Base-by-base conservation (phyloP, 495 filamentous ascomycete genomes). In the Penicillium lagena region DNA sequence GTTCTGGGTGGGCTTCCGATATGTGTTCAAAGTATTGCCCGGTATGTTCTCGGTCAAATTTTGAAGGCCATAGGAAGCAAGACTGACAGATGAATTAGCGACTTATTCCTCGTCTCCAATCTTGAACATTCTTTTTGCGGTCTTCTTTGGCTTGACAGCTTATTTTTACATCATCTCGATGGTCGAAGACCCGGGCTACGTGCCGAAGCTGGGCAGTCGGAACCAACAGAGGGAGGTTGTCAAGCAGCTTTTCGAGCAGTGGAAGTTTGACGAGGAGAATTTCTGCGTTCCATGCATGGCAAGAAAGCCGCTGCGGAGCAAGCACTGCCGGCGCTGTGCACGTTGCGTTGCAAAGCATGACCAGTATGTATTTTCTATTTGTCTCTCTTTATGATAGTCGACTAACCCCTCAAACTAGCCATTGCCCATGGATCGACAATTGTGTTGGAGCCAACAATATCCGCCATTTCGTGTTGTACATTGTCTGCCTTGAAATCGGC, bases 351-450 rank as follows among this genome's bases (percentile, higher is more conserved):
- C 93, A 28, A 96, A 93, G 66, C 87, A 96, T 64, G 93, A 98
- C 59, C 93, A 98, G 91, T 96, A 68, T 72, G 90, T 68, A 12
- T 28, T 33, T 6, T 15, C 27, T 10, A 40, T 36, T 29, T 12
- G 5, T 28, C 7, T 22, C 6, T 6, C 31, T 11, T 7, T n/a
- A 42, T 13, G 29, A 33, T 36, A 22, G 10, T 4, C 37, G 46
- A 48, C 72, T 83, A 60, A 86, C 62, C 8, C 8, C 34, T n/a
- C 28, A 17, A 30, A 2, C 1, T 45, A 97, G 91, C 55, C 93
- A 98, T 60, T 98, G 93, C 55, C 93, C 93, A 0, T 98, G 93
- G 93, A 89, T 96, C 32, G 83, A 93, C 63, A 96, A 96, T 67
- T 98, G 93, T 58, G 79, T 98, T 33, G 93, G 86, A 35, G 76